A percentile compares a stretch with the other conserved stretches of the same genome.
Conservation (phyloP, 176 grass and related monocot genomes). For the Oryza meyeriana region DNA sequence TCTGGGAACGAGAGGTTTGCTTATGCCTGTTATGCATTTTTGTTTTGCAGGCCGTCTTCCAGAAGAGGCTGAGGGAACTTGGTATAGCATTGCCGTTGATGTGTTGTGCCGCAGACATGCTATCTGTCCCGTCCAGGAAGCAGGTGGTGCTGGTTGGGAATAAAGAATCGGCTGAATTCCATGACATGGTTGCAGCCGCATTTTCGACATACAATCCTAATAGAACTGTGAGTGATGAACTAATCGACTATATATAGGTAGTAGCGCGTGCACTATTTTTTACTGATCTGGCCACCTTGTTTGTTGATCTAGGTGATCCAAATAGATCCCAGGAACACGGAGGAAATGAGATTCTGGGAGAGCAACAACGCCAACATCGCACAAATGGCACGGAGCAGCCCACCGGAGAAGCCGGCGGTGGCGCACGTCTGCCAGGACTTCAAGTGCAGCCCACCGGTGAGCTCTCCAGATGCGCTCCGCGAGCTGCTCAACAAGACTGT, state of each 20-base stretch:
- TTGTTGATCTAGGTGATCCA: conserved; percentile 67
- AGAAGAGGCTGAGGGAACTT: conserved; percentile 64
- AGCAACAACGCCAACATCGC: conserved; percentile 44
- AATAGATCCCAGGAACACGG: conserved; percentile 47
- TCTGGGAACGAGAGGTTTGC: background rate
- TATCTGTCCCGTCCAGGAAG: conserved; percentile 64
- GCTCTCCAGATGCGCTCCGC: conserved; percentile 39
- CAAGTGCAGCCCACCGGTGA: conserved; percentile 72
- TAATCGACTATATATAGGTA: background rate
- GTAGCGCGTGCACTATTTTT: background rate
- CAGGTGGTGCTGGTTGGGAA: conserved; percentile 77
- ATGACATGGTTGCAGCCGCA: conserved; percentile 48
- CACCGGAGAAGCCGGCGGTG: conserved; percentile 6
- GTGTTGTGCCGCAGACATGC: conserved; percentile 89
- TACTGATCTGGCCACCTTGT: background rate
- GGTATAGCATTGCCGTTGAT: conserved; percentile 88
- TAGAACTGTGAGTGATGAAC: conserved; percentile 61
- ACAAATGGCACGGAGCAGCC: conserved; percentile 54
- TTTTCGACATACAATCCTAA: conserved; percentile 83
- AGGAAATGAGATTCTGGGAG: conserved; percentile 76
- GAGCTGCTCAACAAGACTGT: conserved; percentile 55
- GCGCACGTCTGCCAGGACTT: conserved; percentile 69
- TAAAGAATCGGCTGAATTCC: conserved; percentile 56
- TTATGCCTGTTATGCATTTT: conserved; percentile 13
- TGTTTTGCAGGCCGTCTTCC: conserved; percentile 68